Percentiles rank a stretch among this genome's conserved stretches.
Evolutionary conservation across 139 green algal species (phyloP).

Genomic region (Tetraselmis striata): DNA sequence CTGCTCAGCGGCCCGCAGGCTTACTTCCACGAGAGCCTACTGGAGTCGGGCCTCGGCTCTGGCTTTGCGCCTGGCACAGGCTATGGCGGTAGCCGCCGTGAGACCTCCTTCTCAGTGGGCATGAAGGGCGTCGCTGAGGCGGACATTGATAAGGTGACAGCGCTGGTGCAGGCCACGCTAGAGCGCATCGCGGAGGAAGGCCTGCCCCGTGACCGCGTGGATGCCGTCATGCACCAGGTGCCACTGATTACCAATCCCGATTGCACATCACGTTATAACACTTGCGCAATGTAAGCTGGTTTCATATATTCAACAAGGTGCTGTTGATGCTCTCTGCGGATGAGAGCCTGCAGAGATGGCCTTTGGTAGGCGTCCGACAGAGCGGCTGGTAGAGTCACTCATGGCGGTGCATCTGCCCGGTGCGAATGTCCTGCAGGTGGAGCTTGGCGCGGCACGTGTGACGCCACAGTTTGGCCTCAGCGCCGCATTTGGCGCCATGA

Average conservation of each 20-base stretch:
- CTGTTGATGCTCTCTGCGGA: no score
- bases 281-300: no score
- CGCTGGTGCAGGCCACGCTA: constrained; percentile 7
- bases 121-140: constrained; percentile 16
- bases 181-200: constrained; percentile 6
- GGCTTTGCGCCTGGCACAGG: constrained; percentile 16
- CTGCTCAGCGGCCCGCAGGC: constrained; percentile 17
- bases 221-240: constrained; percentile 13
- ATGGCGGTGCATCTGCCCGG: no score
- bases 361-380: no score
- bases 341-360: no score
- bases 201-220: constrained; percentile 15
- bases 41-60: constrained; percentile 13
- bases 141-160: constrained; percentile 11
- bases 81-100: constrained; percentile 6
- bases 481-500: constrained; percentile 11
- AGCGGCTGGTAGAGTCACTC: no score
- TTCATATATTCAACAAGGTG: no score
- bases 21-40: constrained; percentile 14
- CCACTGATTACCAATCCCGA: no score
- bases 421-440: constrained; percentile 1
- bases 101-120: constrained; percentile 22
- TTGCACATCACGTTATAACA: no score
- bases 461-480: constrained; percentile 14
- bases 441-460: constrained; percentile 13